Conservation (phyloP, 2,329 filamentous ascomycete genomes). For the Talaromyces sp. region DNA sequence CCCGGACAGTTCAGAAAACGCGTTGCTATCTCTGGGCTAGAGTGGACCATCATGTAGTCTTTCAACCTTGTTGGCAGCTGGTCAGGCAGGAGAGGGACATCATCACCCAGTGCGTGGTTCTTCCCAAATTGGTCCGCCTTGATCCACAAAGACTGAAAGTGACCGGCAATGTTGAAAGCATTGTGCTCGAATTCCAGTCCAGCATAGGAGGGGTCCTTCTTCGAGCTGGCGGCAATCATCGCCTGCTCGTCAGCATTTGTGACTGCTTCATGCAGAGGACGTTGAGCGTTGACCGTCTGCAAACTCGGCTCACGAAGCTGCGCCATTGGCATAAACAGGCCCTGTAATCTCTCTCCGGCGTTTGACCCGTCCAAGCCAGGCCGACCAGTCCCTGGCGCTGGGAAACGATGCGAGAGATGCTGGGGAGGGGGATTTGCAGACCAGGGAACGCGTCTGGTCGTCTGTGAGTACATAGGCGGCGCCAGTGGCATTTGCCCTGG, state of each 20-base stretch:
- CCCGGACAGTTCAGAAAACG: conserved; percentile 18
- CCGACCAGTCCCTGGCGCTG: background rate
- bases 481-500: background rate
- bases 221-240: background rate
- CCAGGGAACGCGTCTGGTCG: background rate
- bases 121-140: conserved; percentile 14
- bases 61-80: background rate
- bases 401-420: background rate
- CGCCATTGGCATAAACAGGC: background rate
- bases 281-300: background rate
- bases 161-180: background rate
- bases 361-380: background rate
- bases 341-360: background rate
- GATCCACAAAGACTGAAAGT: conserved; percentile 15
- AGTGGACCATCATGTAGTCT: conserved; percentile 18
- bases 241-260: background rate
- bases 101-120: background rate
- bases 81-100: background rate
- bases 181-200: conserved; percentile 6
- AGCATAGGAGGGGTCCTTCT: background rate
- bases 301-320: background rate
- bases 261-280: background rate
- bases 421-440: background rate
- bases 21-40: conserved; percentile 12
- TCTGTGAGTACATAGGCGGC: background rate